Base-by-base conservation (phyloP, 345 rosid species). In the Eucalyptus erythrocorys region DNA sequence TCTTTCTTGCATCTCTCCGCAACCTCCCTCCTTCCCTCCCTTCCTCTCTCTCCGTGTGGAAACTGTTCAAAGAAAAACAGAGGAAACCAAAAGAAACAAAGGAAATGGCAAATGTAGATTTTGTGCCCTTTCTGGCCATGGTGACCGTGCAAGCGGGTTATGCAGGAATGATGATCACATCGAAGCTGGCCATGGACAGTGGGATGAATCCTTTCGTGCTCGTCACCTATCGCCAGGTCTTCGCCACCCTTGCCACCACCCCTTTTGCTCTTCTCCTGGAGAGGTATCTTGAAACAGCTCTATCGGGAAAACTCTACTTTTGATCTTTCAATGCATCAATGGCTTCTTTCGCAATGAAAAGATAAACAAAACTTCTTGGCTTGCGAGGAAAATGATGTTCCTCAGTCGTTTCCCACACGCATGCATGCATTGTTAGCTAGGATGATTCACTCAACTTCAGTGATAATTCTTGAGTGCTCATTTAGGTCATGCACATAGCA, bases 121-220 rank as follows among this genome's bases (percentile, higher is more conserved):
- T 92, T 49, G 19, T 95, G 87, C 98, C 99, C 16, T 94, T 93
- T 86, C 87, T 96, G 93, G 98, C 95, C 71, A 97, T 96, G 97
- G 96, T 95, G 30, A 48, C 92, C 27, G 94, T 95, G 43, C 98
- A 96, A 89, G 14, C 94, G 24, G 98, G 96, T 30, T 96, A 87
- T 61, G 99, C 99, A 22, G 98, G 96, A 30, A 95, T 97, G 99
- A 96, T 93, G 89, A 93, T 97, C 48, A 94, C 93, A 6, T 96
- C 99, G 40, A 96, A 97, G 91, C 91, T 97, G 88, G 99, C 99
- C 85, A 91, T 97, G 96, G 97, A 97, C 50, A 45, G 95, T 17
- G 99, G 99, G 86, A 95, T 97, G 97, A 95, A 94, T 66, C 98
- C 99, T 84, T 94, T 96, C 86, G 90, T 96, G 50, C 96, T 97